Conservation (phyloP, 2,329 filamentous ascomycete genomes). For the Calonectria fujianensis region DNA sequence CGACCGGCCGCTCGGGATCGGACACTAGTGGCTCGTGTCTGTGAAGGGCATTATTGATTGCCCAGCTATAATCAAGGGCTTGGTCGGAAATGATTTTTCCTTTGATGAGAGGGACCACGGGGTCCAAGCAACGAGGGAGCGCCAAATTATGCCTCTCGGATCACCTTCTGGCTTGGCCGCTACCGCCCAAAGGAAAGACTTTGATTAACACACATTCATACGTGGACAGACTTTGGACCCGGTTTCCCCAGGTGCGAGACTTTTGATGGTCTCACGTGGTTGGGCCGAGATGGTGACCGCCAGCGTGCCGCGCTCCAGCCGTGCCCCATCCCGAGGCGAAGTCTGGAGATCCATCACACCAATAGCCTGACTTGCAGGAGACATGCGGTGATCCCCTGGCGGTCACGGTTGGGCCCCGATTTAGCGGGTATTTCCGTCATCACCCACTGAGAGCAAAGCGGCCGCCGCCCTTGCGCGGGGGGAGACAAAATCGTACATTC, state of each 20-base stretch:
- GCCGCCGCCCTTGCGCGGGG: conserved; percentile 13
- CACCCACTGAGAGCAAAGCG: conserved; percentile 22
- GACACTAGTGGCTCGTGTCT: conserved; percentile 27
- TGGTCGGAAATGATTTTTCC: conserved; percentile 22
- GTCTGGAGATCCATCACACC: conserved; percentile 54
- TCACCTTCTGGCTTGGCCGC: conserved; percentile 24
- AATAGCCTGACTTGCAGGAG: conserved; percentile 50
- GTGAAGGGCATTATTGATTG: conserved; percentile 1
- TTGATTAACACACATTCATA: not conserved
- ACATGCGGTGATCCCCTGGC: conserved; percentile 49
- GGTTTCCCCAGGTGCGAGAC: conserved; percentile 13
- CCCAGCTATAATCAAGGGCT: conserved; percentile 5
- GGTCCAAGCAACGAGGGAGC: conserved; percentile 20
- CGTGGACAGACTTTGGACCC: conserved; percentile 5
- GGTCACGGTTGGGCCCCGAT: conserved; percentile 41
- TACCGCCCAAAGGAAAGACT: conserved; percentile 4
- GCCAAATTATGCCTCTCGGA: conserved; percentile 26
- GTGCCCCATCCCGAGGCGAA: conserved; percentile 37
- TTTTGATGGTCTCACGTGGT: conserved; percentile 2
- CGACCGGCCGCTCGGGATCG: conserved; percentile 38
- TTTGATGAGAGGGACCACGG: conserved; percentile 24
- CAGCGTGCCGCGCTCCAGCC: conserved; percentile 12
- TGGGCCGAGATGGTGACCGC: conserved; percentile 26
- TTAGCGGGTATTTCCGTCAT: conserved; percentile 38
- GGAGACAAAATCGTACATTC: conserved; percentile 3